Evolutionary conservation across 2,329 filamentous ascomycete genomes (phyloP), one percentile per base, ranked within the genome.

Genomic region (Trichoderma brevicompactum): DNA sequence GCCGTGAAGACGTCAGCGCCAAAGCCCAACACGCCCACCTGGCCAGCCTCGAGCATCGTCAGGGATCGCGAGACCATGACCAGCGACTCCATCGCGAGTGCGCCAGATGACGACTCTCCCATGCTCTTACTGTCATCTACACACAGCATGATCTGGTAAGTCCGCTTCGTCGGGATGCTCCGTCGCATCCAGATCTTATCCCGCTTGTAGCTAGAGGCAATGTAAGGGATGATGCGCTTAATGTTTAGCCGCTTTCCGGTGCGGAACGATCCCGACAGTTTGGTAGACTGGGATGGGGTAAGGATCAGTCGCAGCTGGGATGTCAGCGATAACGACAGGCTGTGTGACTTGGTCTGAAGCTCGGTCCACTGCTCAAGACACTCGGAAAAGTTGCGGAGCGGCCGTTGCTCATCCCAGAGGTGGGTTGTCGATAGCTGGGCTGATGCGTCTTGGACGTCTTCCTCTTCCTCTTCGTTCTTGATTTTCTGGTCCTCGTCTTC

Each of bases 101-200:
- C 84, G 48, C 90, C 91, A 9, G 90, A 90, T 28, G 85, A 87
- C 1, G 83, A 83, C 74, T 97, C 93, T 15, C 91, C 89, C 95
- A 99, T 99, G 67, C 89, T 93, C 77, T 91, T 92, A 72, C 90
- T 94, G 81, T 99, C 95, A 77, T 99, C 95, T 43, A 99, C 92
- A 44, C 95, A 96, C 56, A 99, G 89, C 81, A 99, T 88, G 77
- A 99, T 96, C 78, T 99, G 96, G 79, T 99, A 99, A 65, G 89
- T 90, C 46, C 96, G 90, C 79, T 98, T 98, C 43, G 90, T 94
- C 1, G 96, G 96, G 56, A 97, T 88, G 40, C 88, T 90, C 64
- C 96, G 89, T 13, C 96, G 91, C 90, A 99, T 96, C 95, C 95
- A 99, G 79, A 99, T 99, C 83, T 99, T 99, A 85, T 99, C 95